A percentile compares a stretch with the other conserved stretches of the same genome.
Conservation (phyloP, 2,329 filamentous ascomycete species). For the Epichloe gansuensis region DNA sequence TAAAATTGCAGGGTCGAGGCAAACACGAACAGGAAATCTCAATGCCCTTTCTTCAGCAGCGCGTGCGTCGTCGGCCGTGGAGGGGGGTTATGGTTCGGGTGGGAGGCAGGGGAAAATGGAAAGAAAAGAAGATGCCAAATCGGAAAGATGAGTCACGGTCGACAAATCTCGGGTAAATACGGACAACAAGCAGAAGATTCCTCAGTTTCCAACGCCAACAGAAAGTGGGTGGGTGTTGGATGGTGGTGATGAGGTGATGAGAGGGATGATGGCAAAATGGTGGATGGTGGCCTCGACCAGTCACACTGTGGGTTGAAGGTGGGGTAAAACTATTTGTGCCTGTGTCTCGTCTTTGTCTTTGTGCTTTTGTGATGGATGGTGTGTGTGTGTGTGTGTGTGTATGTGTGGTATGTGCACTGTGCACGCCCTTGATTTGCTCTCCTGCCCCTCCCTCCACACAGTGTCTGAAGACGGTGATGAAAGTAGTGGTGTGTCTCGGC, state of each 20-base stretch:
- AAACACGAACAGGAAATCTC: conserved; percentile 1
- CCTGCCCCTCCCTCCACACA: neutral
- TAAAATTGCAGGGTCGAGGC: neutral
- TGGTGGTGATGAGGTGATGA: neutral
- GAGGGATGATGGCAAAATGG: conserved; percentile 2
- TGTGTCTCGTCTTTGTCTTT: neutral
- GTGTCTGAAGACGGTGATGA: neutral
- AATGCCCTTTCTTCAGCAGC: neutral
- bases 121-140: neutral
- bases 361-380: neutral
- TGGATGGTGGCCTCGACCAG: conserved; percentile 6
- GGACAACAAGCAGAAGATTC: neutral
- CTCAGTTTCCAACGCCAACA: neutral
- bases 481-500: neutral
- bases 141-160: neutral
- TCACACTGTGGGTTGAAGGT: conserved; percentile 6
- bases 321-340: conserved; percentile 9
- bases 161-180: neutral
- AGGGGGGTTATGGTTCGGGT: neutral
- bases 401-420: neutral
- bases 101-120: neutral
- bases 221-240: neutral
- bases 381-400: neutral
- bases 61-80: neutral
- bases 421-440: neutral